These are phyloP conservation scores for Ceratocystiopsis minuta DNA, from an alignment of 2,329 filamentous ascomycete species.

Conservation along the genomic window DNA sequence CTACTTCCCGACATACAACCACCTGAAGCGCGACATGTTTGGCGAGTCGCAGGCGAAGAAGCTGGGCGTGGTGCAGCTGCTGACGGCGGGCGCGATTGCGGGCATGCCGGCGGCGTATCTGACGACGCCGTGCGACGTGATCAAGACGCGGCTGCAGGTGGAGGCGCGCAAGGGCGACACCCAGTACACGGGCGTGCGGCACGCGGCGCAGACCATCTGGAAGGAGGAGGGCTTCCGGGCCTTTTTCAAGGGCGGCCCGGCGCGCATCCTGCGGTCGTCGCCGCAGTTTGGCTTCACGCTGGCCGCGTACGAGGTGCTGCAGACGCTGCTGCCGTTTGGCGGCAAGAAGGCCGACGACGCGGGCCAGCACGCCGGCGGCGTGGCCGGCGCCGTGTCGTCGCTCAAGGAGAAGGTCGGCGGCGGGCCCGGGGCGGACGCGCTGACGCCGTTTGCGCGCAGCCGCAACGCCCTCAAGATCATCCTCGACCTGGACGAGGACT, in stretches of 20 bases:
- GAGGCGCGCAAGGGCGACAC: constrained; percentile 92
- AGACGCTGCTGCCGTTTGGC: constrained; percentile 63
- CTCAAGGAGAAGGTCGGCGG: not conserved
- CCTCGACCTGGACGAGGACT: constrained; percentile 82
- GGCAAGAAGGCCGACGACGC: constrained; percentile 28
- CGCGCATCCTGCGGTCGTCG: constrained; percentile 83
- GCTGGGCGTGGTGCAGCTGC: constrained; percentile 74
- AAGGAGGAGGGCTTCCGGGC: constrained; percentile 86
- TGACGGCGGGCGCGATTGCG: constrained; percentile 86
- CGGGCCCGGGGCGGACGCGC: constrained; percentile 10
- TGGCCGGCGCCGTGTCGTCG: constrained; percentile 32
- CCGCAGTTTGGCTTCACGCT: constrained; percentile 97
- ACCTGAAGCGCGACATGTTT: constrained; percentile 86
- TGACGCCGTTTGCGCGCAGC: constrained; percentile 40
- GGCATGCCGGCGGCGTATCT: constrained; percentile 87
- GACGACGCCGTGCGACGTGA: constrained; percentile 93
- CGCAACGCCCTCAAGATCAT: constrained; percentile 91
- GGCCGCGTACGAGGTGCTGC: constrained; percentile 83
- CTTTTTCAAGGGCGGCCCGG: constrained; percentile 97
- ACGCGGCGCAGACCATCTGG: constrained; percentile 68
- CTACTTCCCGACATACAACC: constrained; percentile 94
- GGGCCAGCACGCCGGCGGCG: constrained; percentile 35
- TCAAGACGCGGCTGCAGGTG: constrained; percentile 96
- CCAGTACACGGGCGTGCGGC: constrained; percentile 68
- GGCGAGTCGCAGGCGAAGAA: constrained; percentile 77